These are phyloP conservation scores for Solanum hybrid DNA, from an alignment of 305 asterid species.

Conservation along the genomic window DNA sequence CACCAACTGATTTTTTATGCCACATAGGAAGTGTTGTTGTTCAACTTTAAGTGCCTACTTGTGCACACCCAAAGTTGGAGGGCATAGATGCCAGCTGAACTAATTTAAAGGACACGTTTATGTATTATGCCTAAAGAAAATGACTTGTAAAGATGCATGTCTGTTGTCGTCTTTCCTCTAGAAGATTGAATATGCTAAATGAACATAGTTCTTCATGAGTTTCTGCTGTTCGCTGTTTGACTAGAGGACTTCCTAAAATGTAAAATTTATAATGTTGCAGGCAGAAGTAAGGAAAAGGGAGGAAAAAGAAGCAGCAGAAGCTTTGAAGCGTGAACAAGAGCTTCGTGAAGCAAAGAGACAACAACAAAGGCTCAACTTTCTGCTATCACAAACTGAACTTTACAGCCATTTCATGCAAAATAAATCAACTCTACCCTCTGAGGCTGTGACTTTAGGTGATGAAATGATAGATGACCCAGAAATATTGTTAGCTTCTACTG, in stretches of 20 bases:
- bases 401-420: slow-evolving; percentile 99
- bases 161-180: not conserved
- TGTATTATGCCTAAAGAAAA: not conserved
- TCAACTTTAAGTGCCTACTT: not conserved
- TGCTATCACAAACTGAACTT: slow-evolving; percentile 93
- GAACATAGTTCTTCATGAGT: not conserved
- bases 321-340: slow-evolving; percentile 96
- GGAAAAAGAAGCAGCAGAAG: slow-evolving; percentile 99
- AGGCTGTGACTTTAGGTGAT: slow-evolving; percentile 36
- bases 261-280: slow-evolving; percentile 33
- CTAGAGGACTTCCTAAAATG: slow-evolving; percentile 1
- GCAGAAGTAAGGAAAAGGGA: slow-evolving; percentile 93
- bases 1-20: not conserved
- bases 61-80: not conserved
- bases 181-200: not conserved
- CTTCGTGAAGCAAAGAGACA: slow-evolving; percentile 99
- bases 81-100: not conserved
- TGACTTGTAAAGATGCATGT: not conserved
- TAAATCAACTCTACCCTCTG: slow-evolving; percentile 58
- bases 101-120: not conserved
- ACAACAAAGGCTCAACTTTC: slow-evolving; percentile 92
- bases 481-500: slow-evolving; percentile 39
- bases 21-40: not conserved
- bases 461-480: slow-evolving; percentile 46
- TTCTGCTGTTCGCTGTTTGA: not conserved